phyloP scores from a whole-genome alignment of 768 basidiomycete genomes.

The Solioccasus polychromus region DNA sequence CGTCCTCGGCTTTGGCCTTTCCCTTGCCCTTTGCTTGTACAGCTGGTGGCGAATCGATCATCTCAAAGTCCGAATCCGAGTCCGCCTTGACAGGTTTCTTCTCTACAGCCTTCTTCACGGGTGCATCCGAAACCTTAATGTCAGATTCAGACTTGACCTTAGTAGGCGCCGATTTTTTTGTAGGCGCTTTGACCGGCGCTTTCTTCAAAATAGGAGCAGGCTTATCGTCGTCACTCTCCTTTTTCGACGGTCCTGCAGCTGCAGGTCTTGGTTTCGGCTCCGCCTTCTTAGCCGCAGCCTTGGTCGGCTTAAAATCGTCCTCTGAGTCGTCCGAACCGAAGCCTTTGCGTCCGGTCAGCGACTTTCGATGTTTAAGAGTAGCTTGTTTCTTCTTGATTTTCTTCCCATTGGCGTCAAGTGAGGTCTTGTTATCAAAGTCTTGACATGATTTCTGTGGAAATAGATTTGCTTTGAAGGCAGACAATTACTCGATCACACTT shows the following conservation, averaged over 20 bases:
- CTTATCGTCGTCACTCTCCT: slow-evolving; percentile 42
- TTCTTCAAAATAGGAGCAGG: slow-evolving; percentile 29
- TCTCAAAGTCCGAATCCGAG: slow-evolving; percentile 40
- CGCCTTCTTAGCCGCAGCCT: slow-evolving; percentile 41
- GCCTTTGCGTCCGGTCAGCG: slow-evolving; percentile 41
- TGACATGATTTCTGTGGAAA: slow-evolving; percentile 36
- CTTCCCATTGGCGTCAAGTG: slow-evolving; percentile 48
- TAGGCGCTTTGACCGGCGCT: slow-evolving; percentile 31
- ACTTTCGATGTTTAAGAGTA: slow-evolving; percentile 52
- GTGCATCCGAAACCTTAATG: slow-evolving; percentile 29
- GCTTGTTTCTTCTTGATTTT: slow-evolving; percentile 57
- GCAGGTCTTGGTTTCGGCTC: slow-evolving; percentile 25
- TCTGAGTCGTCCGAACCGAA: slow-evolving; percentile 41
- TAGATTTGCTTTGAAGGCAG: slow-evolving; percentile 1
- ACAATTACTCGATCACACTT: slow-evolving; percentile 27
- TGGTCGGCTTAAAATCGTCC: slow-evolving; percentile 55
- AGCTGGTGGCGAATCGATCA: slow-evolving; percentile 24
- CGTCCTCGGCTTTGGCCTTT: slow-evolving; percentile 38
- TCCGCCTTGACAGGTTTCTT: slow-evolving; percentile 28
- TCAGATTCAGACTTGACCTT: slow-evolving; percentile 42
- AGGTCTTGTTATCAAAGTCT: slow-evolving; percentile 43
- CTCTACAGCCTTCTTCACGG: slow-evolving; percentile 15
- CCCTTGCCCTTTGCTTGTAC: slow-evolving; percentile 39
- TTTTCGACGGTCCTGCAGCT: slow-evolving; percentile 41
- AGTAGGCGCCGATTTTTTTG: slow-evolving; percentile 24